These are phyloP conservation scores for Priceomyces melissophilus DNA, from an alignment of 805 yeast genomes.

Conservation along the genomic window DNA sequence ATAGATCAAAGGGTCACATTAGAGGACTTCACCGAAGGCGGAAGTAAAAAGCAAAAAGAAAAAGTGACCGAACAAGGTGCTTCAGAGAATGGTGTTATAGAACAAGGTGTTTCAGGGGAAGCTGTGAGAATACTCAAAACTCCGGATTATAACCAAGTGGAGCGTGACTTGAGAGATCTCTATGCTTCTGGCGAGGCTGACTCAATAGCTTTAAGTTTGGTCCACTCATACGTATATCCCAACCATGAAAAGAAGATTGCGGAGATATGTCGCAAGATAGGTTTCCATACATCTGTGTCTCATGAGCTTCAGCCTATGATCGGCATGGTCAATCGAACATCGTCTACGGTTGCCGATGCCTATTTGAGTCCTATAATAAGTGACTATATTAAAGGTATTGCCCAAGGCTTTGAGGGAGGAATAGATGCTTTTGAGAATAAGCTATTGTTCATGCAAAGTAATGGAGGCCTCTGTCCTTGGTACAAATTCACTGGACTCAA, in stretches of 20 bases:
- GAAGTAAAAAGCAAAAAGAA: conserved; percentile 21
- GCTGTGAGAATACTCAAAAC: conserved; percentile 21
- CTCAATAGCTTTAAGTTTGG: conserved; percentile 28
- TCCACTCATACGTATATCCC: conserved; percentile 34
- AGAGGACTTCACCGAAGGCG: conserved; percentile 68
- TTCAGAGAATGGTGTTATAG: too few species aligned
- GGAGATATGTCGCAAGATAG: conserved; percentile 25
- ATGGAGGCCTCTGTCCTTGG: conserved; percentile 86
- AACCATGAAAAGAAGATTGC: conserved; percentile 31
- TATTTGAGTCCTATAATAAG: conserved; percentile 33
- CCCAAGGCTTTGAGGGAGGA: conserved; percentile 34
- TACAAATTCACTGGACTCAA: conserved; percentile 73
- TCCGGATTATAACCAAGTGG: conserved; percentile 21
- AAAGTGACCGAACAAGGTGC: conserved; percentile 27
- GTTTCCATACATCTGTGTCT: conserved; percentile 34
- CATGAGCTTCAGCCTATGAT: conserved; percentile 36
- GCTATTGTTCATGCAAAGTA: conserved; percentile 88
- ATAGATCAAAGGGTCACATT: conserved; percentile 84
- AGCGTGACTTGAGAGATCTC: conserved; percentile 17
- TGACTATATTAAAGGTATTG: conserved; percentile 27
- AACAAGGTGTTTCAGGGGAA: conserved; percentile 23
- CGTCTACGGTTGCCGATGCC: conserved; percentile 38
- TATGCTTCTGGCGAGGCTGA: conserved; percentile 15
- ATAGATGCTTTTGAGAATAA: conserved; percentile 38
- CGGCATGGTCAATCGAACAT: conserved; percentile 31